phyloP scores from a whole-genome alignment of 2,329 filamentous ascomycete genomes.

The Graphilbum fragrans region DNA sequence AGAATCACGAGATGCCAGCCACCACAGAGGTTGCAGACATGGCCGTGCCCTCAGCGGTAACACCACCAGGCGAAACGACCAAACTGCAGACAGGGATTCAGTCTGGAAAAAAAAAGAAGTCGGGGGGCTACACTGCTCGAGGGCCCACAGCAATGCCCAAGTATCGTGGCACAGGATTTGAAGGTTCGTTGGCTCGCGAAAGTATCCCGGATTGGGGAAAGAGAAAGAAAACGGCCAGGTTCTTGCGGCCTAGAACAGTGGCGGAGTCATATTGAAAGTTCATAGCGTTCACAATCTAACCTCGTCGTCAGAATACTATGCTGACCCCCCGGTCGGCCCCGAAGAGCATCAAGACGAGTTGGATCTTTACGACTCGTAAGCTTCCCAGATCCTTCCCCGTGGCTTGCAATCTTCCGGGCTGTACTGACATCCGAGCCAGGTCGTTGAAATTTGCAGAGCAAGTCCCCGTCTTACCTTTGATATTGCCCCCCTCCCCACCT shows the following conservation, averaged over 20 bases:
- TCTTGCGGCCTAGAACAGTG: too few relatives aligned
- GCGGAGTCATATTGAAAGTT: too few relatives aligned
- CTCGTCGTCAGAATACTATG: conserved; percentile 48
- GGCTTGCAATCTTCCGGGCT: too few relatives aligned
- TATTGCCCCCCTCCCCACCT: too few relatives aligned
- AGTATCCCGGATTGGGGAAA: too few relatives aligned
- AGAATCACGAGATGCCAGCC: too few relatives aligned
- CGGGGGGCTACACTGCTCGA: conserved; percentile 15
- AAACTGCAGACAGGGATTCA: neutral
- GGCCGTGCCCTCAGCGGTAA: too few relatives aligned
- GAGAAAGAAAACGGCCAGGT: too few relatives aligned
- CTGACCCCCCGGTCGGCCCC: conserved; percentile 67
- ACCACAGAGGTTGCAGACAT: too few relatives aligned
- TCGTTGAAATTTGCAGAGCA: conserved; percentile 7
- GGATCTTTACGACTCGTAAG: conserved; percentile 54
- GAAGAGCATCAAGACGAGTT: conserved; percentile 53
- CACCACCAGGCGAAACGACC: neutral
- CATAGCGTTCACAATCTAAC: too few relatives aligned
- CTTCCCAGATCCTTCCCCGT: too few relatives aligned
- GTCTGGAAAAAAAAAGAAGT: neutral
- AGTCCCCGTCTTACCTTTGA: too few relatives aligned
- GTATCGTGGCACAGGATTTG: conserved; percentile 52
- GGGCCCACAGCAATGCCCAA: conserved; percentile 29
- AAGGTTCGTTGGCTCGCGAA: conserved; percentile 41
- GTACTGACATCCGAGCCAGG: neutral